These are phyloP conservation scores for Xylaria flabelliformis DNA, from an alignment of 495 filamentous ascomycete species.

Conservation along the genomic window DNA sequence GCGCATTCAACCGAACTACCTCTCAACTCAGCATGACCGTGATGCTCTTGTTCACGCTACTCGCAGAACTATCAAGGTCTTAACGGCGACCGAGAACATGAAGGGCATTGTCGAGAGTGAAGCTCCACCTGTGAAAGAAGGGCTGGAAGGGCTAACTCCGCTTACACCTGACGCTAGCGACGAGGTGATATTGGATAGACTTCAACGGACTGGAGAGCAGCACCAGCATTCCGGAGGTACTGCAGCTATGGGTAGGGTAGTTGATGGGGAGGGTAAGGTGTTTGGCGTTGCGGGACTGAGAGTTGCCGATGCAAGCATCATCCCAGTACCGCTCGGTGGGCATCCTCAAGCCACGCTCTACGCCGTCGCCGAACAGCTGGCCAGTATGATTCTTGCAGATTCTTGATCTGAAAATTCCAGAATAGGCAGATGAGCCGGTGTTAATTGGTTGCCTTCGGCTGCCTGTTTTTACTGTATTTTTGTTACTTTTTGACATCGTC, in stretches of 20 bases:
- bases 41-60: slow-evolving; percentile 29
- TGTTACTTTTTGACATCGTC: no score
- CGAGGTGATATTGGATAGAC: slow-evolving; percentile 27
- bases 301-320: slow-evolving; percentile 64
- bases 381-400: slow-evolving; percentile 24
- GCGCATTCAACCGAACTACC: slow-evolving; percentile 21
- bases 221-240: slow-evolving; percentile 57
- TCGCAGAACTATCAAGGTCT: slow-evolving; percentile 13
- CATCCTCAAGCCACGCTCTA: slow-evolving; percentile 32
- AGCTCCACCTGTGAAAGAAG: slow-evolving; percentile 27
- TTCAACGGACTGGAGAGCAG: slow-evolving; percentile 29
- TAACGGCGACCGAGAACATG: slow-evolving; percentile 19
- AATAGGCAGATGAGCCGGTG: not conserved
- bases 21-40: slow-evolving; percentile 26
- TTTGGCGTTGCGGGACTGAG: slow-evolving; percentile 57
- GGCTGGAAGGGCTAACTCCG: slow-evolving; percentile 22
- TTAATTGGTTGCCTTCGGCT: not conserved
- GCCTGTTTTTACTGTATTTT: not conserved
- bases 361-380: slow-evolving; percentile 32
- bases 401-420: not conserved
- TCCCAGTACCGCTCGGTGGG: slow-evolving; percentile 44
- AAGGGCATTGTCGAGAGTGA: slow-evolving; percentile 29
- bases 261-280: slow-evolving; percentile 58
- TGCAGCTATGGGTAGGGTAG: slow-evolving; percentile 59
- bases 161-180: slow-evolving; percentile 29